Base-by-base conservation (phyloP, 2,329 filamentous ascomycete species). In the Chaetomiaceae sp. region DNA sequence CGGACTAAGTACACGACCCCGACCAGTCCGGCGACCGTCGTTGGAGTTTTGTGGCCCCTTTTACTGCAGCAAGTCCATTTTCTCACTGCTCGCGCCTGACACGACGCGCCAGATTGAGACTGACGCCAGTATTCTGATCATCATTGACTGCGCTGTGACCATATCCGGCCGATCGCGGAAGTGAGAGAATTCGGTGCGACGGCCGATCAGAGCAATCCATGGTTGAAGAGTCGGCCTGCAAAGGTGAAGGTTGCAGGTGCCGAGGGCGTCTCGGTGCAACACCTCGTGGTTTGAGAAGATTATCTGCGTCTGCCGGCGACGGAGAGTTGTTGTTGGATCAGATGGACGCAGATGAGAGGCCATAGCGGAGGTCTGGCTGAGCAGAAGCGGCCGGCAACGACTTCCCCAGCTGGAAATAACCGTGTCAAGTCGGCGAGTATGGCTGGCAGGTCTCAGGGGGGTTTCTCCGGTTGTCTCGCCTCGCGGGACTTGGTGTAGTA, bases 401-500 rank as follows among this genome's bases (percentile, higher is more conserved):
- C 27, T 20, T 9, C 9, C 20, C 18, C 29, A 37, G 29, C 7
- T 4, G 4, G 14, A n/a, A 25, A 43, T 27, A 13, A 18, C 32
- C 25, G 11, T 21, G 14, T 2, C 10, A 29, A 6, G 13, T 29
- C 18, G 9, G 9, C n/a, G 9, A 18, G 18, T 27, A 5, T 29
- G 13, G 32, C 18, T 41, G 42, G 21, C 16, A 30, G 14, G 48
- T 51, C 37, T 51, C 16, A 21, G 1, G 23, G 9, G 16, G 14
- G 43, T 51, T 32, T 41, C 23, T 30, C 45, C 43, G n/a, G 29
- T 18, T 32, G 54, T 43, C 43, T 32, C 42, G 52, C 37, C 36
- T 20, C 38, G 43, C 34, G 38, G 38, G 18, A 32, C 6, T 34
- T 25, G 6, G 30, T 16, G 54, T 51, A 5, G 36, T 37, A 56